Percentiles rank a stretch among this genome's conserved stretches.
Conservation (phyloP, 805 yeast species). For the Candida parachauliodes region DNA sequence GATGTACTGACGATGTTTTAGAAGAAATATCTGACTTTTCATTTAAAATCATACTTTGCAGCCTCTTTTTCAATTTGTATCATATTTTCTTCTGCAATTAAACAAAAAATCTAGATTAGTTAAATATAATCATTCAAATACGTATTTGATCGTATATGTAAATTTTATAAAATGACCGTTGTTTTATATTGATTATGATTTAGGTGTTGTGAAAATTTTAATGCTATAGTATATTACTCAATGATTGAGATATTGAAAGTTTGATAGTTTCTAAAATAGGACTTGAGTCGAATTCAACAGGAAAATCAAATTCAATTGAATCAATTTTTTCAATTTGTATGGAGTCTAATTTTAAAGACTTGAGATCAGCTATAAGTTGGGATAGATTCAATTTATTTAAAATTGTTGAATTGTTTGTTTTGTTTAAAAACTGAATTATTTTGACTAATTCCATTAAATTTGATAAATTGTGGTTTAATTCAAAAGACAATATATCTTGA, state of each 20-base stretch:
- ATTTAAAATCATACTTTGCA: too few species aligned
- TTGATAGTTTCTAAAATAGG: neutral
- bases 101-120: too few species aligned
- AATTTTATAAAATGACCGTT: too few species aligned
- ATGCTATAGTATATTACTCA: conserved; percentile 7
- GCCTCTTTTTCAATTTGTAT: too few species aligned
- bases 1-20: too few species aligned
- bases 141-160: too few species aligned
- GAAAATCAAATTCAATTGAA: conserved; percentile 8
- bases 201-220: too few species aligned
- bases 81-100: too few species aligned
- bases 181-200: too few species aligned
- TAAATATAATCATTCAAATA: too few species aligned
- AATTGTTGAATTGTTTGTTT: conserved; percentile 2
- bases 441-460: conserved; percentile 15
- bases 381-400: conserved; percentile 4
- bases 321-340: conserved; percentile 12
- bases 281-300: conserved; percentile 6
- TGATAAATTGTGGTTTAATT: conserved; percentile 16
- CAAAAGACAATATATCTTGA: conserved; percentile 14
- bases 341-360: conserved; percentile 8
- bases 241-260: conserved; percentile 7
- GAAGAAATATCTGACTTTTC: too few species aligned
- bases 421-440: conserved; percentile 9
- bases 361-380: conserved; percentile 9